phyloP scores from a whole-genome alignment of 331 rosid species.

The Ulmus americana region DNA sequence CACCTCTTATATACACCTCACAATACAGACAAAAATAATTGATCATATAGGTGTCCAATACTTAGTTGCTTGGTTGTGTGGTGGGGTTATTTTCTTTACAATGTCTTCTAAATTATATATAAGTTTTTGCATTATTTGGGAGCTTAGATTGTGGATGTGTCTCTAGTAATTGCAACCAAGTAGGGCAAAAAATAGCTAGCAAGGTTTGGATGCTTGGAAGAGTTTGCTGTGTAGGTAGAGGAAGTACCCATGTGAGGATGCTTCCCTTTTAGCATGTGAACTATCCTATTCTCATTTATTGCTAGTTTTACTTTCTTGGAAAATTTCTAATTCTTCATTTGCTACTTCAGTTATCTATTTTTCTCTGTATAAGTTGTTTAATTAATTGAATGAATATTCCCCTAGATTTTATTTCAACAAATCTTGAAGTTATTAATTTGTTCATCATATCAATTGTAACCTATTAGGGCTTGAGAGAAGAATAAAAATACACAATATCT shows the following conservation, averaged over 20 bases:
- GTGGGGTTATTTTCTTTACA: not conserved
- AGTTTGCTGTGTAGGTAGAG: slow-evolving; percentile 14
- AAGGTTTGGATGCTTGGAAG: not conserved
- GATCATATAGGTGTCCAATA: not conserved
- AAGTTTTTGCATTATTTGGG: not conserved
- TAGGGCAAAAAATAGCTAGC: slow-evolving; percentile 15
- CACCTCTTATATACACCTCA: too few relatives aligned
- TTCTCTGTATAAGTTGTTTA: too few relatives aligned
- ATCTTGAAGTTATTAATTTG: too few relatives aligned
- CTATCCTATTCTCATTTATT: not conserved
- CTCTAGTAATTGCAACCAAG: slow-evolving; percentile 7
- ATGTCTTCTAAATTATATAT: not conserved
- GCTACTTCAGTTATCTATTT: too few relatives aligned
- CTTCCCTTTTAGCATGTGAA: not conserved
- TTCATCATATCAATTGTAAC: too few relatives aligned
- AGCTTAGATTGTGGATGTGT: slow-evolving; percentile 14
- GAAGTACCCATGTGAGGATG: slow-evolving; percentile 7
- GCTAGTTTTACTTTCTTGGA: slow-evolving; percentile 1
- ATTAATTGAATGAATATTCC: too few relatives aligned
- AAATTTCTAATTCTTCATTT: not conserved
- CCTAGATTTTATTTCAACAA: too few relatives aligned
- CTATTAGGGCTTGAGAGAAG: too few relatives aligned
- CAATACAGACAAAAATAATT: not conserved
- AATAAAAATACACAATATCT: too few relatives aligned
- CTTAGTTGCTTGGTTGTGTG: not conserved